Conservation (phyloP, 2,329 filamentous ascomycete species). For the Mollisia scopiformis region DNA sequence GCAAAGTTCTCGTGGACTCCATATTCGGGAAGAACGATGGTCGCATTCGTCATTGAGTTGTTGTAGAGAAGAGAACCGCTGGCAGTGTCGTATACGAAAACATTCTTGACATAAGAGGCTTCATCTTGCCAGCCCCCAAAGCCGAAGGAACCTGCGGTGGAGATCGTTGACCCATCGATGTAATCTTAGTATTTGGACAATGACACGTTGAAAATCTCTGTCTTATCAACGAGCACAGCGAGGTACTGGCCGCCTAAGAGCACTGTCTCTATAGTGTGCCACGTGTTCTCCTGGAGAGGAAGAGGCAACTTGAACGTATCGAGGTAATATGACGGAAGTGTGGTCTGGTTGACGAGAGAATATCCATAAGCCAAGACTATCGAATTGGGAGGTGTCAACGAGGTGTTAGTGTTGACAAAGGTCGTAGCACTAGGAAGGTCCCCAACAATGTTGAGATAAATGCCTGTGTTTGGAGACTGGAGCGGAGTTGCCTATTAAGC, state of each 20-base stretch:
- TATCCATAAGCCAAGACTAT: slow-evolving; percentile 40
- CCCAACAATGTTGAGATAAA: slow-evolving; percentile 31
- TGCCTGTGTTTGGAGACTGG: not conserved
- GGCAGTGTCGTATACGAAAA: slow-evolving; percentile 30
- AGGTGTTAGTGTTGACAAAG: slow-evolving; percentile 40
- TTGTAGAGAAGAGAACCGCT: slow-evolving; percentile 39
- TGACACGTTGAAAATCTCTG: slow-evolving; percentile 20
- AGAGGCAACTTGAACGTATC: slow-evolving; percentile 34
- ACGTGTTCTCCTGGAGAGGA: slow-evolving; percentile 37
- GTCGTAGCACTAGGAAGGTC: slow-evolving; percentile 30
- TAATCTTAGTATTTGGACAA: slow-evolving; percentile 8
- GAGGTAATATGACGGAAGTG: slow-evolving; percentile 32
- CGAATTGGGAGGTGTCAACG: slow-evolving; percentile 39
- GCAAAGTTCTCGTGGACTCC: slow-evolving; percentile 38
- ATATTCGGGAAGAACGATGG: slow-evolving; percentile 41
- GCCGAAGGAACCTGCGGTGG: slow-evolving; percentile 40
- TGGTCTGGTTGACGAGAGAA: slow-evolving; percentile 41
- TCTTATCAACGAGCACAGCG: slow-evolving; percentile 34
- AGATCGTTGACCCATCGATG: slow-evolving; percentile 13
- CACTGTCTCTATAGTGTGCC: slow-evolving; percentile 42
- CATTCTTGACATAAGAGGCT: slow-evolving; percentile 40
- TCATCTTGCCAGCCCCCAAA: slow-evolving; percentile 47
- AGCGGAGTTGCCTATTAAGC: slow-evolving; percentile 2
- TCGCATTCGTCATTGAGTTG: slow-evolving; percentile 31
- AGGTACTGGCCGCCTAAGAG: slow-evolving; percentile 34